phyloP scores from a whole-genome alignment of 2,329 filamentous ascomycete genomes.

The Cucurbitaria berberidis region DNA sequence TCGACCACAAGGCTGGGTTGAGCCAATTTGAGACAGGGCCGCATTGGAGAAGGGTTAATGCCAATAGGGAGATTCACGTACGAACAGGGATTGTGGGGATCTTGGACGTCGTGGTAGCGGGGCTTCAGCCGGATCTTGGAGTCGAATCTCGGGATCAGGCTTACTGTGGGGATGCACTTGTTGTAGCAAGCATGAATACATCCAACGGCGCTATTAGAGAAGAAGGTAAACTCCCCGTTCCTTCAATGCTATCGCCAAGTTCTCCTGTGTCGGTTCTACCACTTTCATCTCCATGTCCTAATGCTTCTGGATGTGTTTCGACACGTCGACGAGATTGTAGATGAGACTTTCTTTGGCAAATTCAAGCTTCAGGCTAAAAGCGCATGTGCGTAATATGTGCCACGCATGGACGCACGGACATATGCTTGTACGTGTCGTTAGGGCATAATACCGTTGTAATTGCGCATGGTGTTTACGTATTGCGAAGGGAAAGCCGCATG shows the following conservation, averaged over 20 bases:
- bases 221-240: no score
- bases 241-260: no score
- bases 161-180: background rate
- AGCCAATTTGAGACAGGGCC: constrained; percentile 4
- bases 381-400: background rate
- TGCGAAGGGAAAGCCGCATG: background rate
- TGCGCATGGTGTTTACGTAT: background rate
- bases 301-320: background rate
- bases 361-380: background rate
- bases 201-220: background rate
- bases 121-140: background rate
- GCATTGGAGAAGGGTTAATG: background rate
- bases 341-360: background rate
- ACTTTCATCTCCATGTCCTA: no score
- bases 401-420: background rate
- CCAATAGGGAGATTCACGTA: background rate
- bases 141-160: no score
- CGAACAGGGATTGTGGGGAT: background rate
- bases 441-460: background rate
- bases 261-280: no score
- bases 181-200: background rate
- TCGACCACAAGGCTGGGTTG: background rate
- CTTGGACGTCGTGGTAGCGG: background rate
- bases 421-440: background rate
- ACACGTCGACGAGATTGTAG: background rate